Percentiles rank a stretch among this genome's conserved stretches.
phyloP scores from a whole-genome alignment of 208 protist species.

The Naegleria gruberi region DNA sequence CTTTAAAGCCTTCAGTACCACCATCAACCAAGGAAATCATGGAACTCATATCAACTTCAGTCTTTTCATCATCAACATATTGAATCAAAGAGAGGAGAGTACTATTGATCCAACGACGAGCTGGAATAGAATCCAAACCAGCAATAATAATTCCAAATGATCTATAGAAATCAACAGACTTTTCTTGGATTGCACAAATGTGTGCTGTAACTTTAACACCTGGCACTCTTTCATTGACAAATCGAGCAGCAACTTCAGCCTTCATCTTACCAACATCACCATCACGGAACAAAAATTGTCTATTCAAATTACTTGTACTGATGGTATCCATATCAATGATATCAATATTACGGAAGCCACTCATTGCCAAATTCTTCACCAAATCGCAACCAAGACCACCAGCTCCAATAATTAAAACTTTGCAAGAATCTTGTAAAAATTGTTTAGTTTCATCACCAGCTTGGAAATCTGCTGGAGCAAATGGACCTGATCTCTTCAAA shows the following conservation, averaged over 20 bases:
- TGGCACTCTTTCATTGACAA: conserved; percentile 65
- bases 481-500: background rate
- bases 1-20: conserved; percentile 95
- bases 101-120: conserved; percentile 88
- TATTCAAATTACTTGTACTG: conserved; percentile 82
- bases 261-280: conserved; percentile 71
- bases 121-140: conserved; percentile 87
- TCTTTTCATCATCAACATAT: background rate
- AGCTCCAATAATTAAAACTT: conserved; percentile 19
- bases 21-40: conserved; percentile 89
- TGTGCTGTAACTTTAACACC: conserved; percentile 75
- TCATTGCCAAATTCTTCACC: conserved; percentile 72
- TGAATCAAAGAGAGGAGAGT: conserved; percentile 35
- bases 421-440: conserved; percentile 2
- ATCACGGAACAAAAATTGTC: conserved; percentile 80
- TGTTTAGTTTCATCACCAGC: background rate
- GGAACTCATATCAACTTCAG: conserved; percentile 6
- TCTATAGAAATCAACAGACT: conserved; percentile 76
- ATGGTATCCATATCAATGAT: conserved; percentile 91
- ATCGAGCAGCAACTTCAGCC: conserved; percentile 64
- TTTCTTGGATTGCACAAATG: conserved; percentile 78
- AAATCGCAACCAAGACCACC: conserved; percentile 22
- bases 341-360: conserved; percentile 67
- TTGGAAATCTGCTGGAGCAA: background rate
- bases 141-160: conserved; percentile 84